Evolutionary conservation across 1,284 basidiomycete genomes (phyloP).

Genomic region (Irpex sp.): DNA sequence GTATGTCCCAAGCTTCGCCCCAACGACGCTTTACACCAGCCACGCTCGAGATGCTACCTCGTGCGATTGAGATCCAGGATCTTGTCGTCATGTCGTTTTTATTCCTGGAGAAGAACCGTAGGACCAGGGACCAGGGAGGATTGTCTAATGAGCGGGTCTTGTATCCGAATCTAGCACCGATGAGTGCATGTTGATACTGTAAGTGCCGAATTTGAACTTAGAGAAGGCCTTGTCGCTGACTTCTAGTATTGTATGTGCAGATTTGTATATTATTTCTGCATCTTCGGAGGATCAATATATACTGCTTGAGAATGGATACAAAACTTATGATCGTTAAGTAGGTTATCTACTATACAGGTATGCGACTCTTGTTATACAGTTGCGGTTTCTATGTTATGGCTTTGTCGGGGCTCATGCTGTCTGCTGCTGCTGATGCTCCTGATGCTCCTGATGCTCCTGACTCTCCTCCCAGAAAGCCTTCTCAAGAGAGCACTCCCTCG

Average conservation of each 20-base stretch:
- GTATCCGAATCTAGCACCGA: neutral
- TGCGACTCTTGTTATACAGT: neutral
- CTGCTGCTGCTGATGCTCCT: no score
- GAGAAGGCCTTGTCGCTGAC: no score
- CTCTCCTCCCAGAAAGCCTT: conserved; percentile 12
- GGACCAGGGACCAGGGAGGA: conserved; percentile 2
- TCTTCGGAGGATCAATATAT: neutral
- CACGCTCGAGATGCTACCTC: conserved; percentile 29
- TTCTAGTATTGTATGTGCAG: no score
- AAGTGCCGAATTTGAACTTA: neutral
- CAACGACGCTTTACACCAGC: conserved; percentile 19
- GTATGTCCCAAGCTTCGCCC: neutral
- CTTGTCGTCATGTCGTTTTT: conserved; percentile 36
- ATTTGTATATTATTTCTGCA: neutral
- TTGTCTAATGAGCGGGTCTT: neutral
- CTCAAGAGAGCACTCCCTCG: conserved; percentile 47
- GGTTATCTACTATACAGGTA: neutral
- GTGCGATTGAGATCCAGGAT: conserved; percentile 34
- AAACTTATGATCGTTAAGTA: neutral
- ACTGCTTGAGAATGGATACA: neutral
- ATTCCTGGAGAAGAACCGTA: conserved; percentile 30
- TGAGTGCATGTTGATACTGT: neutral
- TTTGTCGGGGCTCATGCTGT: neutral
- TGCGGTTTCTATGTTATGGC: neutral
- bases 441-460: no score